Conservation (phyloP, 129 eudicot genomes). For the Calendula officinalis region DNA sequence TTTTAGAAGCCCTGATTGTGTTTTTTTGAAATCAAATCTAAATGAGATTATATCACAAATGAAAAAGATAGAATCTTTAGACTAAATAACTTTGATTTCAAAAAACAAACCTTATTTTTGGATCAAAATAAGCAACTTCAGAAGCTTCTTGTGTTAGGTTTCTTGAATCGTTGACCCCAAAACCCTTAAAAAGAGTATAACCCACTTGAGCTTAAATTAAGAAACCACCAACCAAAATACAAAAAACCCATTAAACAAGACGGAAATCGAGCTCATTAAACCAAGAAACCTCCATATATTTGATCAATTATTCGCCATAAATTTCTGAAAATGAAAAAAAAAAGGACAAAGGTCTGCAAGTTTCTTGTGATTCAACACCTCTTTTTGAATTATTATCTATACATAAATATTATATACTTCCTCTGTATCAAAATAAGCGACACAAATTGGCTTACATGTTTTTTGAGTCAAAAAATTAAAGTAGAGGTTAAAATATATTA, state of each 20-base stretch:
- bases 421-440: too few species aligned
- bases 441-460: too few species aligned
- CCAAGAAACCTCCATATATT: constrained; percentile 27
- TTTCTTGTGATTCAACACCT: constrained; percentile 34
- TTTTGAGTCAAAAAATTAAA: too few species aligned
- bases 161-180: constrained; percentile 28
- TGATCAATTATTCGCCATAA: constrained; percentile 6
- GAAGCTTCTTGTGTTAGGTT: constrained; percentile 14
- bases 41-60: neutral
- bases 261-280: constrained; percentile 34
- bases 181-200: constrained; percentile 6
- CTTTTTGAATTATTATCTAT: constrained; percentile 27
- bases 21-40: neutral
- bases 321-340: neutral
- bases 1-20: constrained; percentile 3
- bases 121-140: constrained; percentile 23
- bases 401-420: constrained; percentile 7
- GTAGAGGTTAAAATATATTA: too few species aligned
- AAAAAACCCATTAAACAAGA: constrained; percentile 6
- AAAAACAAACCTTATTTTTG: constrained; percentile 21
- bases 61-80: neutral
- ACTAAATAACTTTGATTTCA: constrained; percentile 10
- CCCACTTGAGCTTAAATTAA: constrained; percentile 25
- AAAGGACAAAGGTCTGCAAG: constrained; percentile 27
- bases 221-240: neutral